Evolutionary conservation across 192 early-diverging fungal species (phyloP), one percentile per base, ranked within the genome.

Genomic region (Podila epicladia): DNA sequence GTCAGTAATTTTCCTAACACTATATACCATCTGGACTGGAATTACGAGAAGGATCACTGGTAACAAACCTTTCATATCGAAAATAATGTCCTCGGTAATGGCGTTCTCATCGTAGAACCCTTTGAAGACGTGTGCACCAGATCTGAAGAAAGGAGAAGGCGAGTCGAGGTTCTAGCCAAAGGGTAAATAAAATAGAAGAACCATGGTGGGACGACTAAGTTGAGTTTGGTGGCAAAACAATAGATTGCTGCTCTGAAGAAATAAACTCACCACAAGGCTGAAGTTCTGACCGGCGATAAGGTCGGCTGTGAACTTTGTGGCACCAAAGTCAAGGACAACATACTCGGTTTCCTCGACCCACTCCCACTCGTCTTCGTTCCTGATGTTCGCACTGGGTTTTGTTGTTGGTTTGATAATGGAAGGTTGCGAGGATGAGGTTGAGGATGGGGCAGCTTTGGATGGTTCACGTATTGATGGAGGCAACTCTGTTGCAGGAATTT

Each of bases 301-400:
- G 19, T 67, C 55, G 22, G 58, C 65, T 37, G 65, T 61, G n/a
- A 50, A 20, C 5, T 45, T 59, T 19, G 70, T 17, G 59, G 58
- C 64, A 51, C 76, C 76, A 72, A 79, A 79, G 65, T 79, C 76
- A 9, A 79, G 48, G 29, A 79, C 24, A 9, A 79, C 57, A 41
- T 79, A 72, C 19, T 79, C 76, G 62, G 76, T 67, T 41, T 79
- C 76, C 26, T 79, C 76, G 19, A 79, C 76, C 76, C 76, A 79
- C 62, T 79, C 76, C 65, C 65, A 79, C 51, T 79, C 76, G 31
- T 78, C 68, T 11, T 48, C 50, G 28, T 45, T 51, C 57, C 49
- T 6, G 64, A 37, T n/a, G 51, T 24, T 31, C 57, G 50, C n/a
- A 5, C 3, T 5, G 4, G 7, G n/a, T 58, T 50, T 24, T 45